These are phyloP conservation scores for Candida incommunis DNA, from an alignment of 805 yeast species.

Conservation along the genomic window DNA sequence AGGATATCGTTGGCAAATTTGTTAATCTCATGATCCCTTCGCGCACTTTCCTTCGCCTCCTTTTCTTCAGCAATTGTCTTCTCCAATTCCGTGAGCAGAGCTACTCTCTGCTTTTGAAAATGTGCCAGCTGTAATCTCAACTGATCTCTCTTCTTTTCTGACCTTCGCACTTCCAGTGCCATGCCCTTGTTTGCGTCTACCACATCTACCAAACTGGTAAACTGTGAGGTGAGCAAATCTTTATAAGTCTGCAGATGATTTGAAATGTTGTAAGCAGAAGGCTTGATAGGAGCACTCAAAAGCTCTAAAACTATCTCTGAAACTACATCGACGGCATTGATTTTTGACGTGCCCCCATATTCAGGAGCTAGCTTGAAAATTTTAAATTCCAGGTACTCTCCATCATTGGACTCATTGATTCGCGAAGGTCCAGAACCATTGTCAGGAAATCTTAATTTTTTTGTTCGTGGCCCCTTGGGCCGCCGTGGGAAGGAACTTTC, in stretches of 20 bases:
- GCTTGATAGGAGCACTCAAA: constrained; percentile 1
- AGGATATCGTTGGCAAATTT: constrained; percentile 5
- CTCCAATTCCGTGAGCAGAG: constrained; percentile 6
- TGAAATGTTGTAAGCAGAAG: constrained; percentile 3
- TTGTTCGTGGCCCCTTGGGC: neutral
- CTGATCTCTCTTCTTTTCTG: constrained; percentile 4
- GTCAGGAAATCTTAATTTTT: neutral
- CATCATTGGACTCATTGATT: constrained; percentile 2
- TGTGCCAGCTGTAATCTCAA: constrained; percentile 6
- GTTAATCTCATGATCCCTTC: constrained; percentile 2
- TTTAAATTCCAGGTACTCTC: neutral
- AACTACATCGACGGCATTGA: constrained; percentile 10
- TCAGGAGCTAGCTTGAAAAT: constrained; percentile 9
- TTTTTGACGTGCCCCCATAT: constrained; percentile 8
- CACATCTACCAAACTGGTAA: constrained; percentile 6
- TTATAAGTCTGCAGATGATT: constrained; percentile 4
- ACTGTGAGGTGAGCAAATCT: constrained; percentile 4
- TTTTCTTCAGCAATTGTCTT: constrained; percentile 2
- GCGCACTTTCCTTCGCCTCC: neutral
- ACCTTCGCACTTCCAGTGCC: constrained; percentile 3
- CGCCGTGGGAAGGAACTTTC: neutral
- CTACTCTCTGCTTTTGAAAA: constrained; percentile 6
- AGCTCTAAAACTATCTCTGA: constrained; percentile 6
- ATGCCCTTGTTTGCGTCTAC: constrained; percentile 8
- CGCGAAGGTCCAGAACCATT: neutral